Evolutionary conservation across 768 basidiomycete genomes (phyloP).

Genomic region (Russula sp.): DNA sequence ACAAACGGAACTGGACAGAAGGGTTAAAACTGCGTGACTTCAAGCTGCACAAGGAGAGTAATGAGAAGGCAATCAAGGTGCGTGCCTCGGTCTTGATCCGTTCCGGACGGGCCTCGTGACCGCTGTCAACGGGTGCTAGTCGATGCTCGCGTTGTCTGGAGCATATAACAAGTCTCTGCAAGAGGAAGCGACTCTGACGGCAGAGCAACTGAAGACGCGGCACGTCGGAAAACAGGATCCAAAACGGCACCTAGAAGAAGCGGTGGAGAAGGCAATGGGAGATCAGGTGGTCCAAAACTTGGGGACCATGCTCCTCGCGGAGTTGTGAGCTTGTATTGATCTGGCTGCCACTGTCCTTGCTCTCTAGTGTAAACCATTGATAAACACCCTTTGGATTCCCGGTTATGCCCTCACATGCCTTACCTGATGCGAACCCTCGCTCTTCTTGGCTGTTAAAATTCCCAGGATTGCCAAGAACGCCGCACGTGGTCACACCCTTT

Average conservation of each 20-base stretch:
- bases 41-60: slow-evolving; percentile 76
- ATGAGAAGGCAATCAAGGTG: slow-evolving; percentile 95
- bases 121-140: slow-evolving; percentile 37
- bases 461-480: not conserved
- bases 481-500: not conserved
- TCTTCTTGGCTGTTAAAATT: slow-evolving; percentile 6
- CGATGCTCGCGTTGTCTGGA: slow-evolving; percentile 89
- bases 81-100: slow-evolving; percentile 22
- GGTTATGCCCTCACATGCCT: not conserved
- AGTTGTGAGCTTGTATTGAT: slow-evolving; percentile 48
- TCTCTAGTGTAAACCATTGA: slow-evolving; percentile 9
- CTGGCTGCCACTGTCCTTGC: not conserved
- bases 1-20: slow-evolving; percentile 99
- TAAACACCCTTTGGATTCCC: not conserved
- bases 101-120: not conserved
- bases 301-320: slow-evolving; percentile 91
- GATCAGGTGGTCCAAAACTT: slow-evolving; percentile 95
- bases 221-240: slow-evolving; percentile 98
- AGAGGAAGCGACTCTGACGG: slow-evolving; percentile 92
- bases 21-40: slow-evolving; percentile 91
- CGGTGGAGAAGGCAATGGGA: slow-evolving; percentile 96
- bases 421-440: not conserved
- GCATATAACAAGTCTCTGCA: slow-evolving; percentile 97
- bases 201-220: slow-evolving; percentile 92
- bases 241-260: slow-evolving; percentile 95